Evolutionary conservation across 2,329 filamentous ascomycete genomes (phyloP), one percentile per base, ranked within the genome.

Genomic region (Zymoseptoria passerinii): DNA sequence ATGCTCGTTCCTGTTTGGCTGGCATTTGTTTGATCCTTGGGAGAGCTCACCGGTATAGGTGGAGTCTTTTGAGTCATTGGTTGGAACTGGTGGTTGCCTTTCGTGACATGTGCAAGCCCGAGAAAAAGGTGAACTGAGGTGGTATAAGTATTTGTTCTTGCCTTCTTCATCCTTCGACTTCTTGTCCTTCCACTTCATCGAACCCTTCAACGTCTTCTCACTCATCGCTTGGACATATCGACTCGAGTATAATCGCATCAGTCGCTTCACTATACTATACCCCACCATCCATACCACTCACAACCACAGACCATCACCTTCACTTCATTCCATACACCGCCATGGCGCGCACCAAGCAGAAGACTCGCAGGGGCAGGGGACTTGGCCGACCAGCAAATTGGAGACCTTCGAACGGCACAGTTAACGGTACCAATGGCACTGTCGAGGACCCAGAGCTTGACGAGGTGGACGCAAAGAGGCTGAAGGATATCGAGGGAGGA

Each of bases 401-500:
- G 48, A 55, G 52, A n/a, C 4, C 50, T 51, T 23, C 16, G 27
- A 20, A 23, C 23, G 23, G 23, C 23, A 23, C 2, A 4, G 28
- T 9, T 40, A 54, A 20, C 44, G 20, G 20, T 10, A 28, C 50
- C 23, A 56, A 62, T 51, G 59, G 52, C 50, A 57, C 65, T 19
- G 60, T 66, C 28, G 58, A 61, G 6, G 60, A 58, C 18, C 62
- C 65, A 6, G 59, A 68, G 10, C 28, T 67, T n/a, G 65, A 65
- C 23, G 60, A 58, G 3, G 58, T 63, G n/a, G 61, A 58, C n/a
- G 63, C 63, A 4, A 56, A 61, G 52, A 64, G 60, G 63, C 59
- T 63, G 54, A 63, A 67, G 52, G 65, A 62, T 57, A 67, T 68
- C 28, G 61, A 66, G 52, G 65, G 67, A 29, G 63, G 57, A 28